A percentile compares a stretch with the other conserved stretches of the same genome.
These are phyloP conservation scores for Agrocybe praecox DNA, from an alignment of 768 basidiomycete species.

Conservation along the genomic window DNA sequence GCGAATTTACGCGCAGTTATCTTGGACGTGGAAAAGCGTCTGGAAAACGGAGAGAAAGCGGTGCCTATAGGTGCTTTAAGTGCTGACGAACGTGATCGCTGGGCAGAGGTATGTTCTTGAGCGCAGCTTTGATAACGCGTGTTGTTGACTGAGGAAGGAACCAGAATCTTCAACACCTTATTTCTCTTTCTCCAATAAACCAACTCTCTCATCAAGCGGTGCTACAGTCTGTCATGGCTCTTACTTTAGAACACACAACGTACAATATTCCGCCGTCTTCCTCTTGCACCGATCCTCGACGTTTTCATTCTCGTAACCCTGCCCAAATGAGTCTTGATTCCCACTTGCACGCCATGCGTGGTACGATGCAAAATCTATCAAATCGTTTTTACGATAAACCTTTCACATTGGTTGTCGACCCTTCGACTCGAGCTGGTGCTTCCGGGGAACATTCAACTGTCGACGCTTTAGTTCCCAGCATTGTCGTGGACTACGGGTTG, in stretches of 20 bases:
- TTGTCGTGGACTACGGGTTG: constrained; percentile 82
- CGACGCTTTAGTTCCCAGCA: constrained; percentile 89
- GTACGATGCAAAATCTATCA: constrained; percentile 56
- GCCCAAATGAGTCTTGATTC: constrained; percentile 54
- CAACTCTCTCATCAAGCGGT: constrained; percentile 59
- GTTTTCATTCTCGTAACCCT: constrained; percentile 31
- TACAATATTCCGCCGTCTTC: constrained; percentile 36
- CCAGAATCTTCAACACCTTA: constrained; percentile 74
- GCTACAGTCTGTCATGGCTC: constrained; percentile 72
- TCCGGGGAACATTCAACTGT: constrained; percentile 91
- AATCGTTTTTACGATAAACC: constrained; percentile 95
- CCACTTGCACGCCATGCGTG: constrained; percentile 75
- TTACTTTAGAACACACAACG: constrained; percentile 82
- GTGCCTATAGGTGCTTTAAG: constrained; percentile 71
- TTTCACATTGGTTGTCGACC: constrained; percentile 81
- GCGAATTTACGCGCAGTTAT: constrained; percentile 45
- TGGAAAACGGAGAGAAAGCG: constrained; percentile 54
- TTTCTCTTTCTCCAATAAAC: constrained; percentile 70
- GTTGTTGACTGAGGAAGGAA: neutral
- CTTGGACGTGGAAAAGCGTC: constrained; percentile 58
- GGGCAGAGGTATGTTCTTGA: constrained; percentile 65
- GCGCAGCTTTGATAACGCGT: neutral
- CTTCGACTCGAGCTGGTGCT: constrained; percentile 81
- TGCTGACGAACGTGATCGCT: constrained; percentile 79
- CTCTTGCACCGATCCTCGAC: constrained; percentile 7